phyloP scores from a whole-genome alignment of 257 asterid species.

The Henckelia pumila region DNA sequence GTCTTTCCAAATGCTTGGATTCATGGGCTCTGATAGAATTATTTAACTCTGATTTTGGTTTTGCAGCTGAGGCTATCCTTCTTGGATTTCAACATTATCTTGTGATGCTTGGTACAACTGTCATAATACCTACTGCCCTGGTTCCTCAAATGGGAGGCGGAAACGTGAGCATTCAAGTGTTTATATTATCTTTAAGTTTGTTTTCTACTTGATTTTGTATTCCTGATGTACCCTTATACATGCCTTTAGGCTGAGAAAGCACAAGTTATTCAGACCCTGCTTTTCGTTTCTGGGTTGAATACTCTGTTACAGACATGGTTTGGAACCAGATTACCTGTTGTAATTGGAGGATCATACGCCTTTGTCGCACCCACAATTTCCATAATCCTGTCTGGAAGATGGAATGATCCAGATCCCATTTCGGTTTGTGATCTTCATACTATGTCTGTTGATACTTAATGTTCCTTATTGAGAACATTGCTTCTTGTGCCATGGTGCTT shows the following conservation, averaged over 20 bases:
- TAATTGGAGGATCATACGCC: conserved; percentile 87
- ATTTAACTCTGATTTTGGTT: conserved; percentile 12
- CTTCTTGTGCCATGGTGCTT: neutral
- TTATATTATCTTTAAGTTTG: conserved; percentile 1
- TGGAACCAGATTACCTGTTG: conserved; percentile 85
- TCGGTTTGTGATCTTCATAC: conserved; percentile 45
- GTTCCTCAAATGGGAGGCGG: conserved; percentile 99
- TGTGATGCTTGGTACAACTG: conserved; percentile 82
- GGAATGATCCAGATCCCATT: conserved; percentile 77
- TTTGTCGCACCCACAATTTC: conserved; percentile 90
- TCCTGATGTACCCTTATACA: neutral
- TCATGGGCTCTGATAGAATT: neutral
- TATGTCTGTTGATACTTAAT: neutral
- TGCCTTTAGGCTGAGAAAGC: conserved; percentile 74
- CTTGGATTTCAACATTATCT: conserved; percentile 87
- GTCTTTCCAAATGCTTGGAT: neutral
- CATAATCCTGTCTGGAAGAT: conserved; percentile 78
- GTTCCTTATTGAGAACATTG: neutral
- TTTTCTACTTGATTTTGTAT: neutral
- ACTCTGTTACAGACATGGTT: conserved; percentile 68
- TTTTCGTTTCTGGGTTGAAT: conserved; percentile 82
- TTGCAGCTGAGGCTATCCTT: conserved; percentile 89
- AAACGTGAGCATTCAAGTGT: conserved; percentile 40
- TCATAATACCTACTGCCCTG: conserved; percentile 71
- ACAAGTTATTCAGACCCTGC: conserved; percentile 72